These are phyloP conservation scores for Edaphochlamys debaryana DNA, from an alignment of 139 green algal genomes.

Conservation along the genomic window DNA sequence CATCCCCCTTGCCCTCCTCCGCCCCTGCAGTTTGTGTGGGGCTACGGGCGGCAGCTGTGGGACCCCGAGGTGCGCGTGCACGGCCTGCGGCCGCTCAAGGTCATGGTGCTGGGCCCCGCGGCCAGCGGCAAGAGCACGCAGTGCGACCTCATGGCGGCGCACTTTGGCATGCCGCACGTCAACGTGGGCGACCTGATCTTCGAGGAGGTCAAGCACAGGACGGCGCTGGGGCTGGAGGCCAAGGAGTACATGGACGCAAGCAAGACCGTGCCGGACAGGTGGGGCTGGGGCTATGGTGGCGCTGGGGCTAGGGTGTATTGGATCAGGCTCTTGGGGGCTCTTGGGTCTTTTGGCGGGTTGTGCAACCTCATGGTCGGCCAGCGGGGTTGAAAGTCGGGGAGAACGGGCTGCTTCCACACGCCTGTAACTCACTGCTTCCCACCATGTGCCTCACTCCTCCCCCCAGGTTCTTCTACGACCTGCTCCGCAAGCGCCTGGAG, in stretches of 20 bases:
- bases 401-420: no score
- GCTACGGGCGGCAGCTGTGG: slow-evolving; percentile 78
- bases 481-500: slow-evolving; percentile 55
- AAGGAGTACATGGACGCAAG: slow-evolving; percentile 75
- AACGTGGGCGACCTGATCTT: slow-evolving; percentile 73
- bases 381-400: no score
- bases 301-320: no score
- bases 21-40: slow-evolving; percentile 84
- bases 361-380: no score
- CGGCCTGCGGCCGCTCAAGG: slow-evolving; percentile 65
- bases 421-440: no score
- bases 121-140: slow-evolving; percentile 74
- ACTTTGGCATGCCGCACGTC: slow-evolving; percentile 63
- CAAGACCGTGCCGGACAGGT: slow-evolving; percentile 74
- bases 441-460: no score
- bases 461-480: slow-evolving; percentile 43
- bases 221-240: slow-evolving; percentile 66
- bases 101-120: slow-evolving; percentile 76
- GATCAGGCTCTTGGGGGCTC: no score
- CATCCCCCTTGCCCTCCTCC: no score
- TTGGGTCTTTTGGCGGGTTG: no score
- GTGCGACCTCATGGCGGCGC: slow-evolving; percentile 53
- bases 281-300: background rate
- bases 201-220: slow-evolving; percentile 63
- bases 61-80: slow-evolving; percentile 63